These are phyloP conservation scores for Fusarium sp. DNA, from an alignment of 2,329 filamentous ascomycete species.

Conservation along the genomic window DNA sequence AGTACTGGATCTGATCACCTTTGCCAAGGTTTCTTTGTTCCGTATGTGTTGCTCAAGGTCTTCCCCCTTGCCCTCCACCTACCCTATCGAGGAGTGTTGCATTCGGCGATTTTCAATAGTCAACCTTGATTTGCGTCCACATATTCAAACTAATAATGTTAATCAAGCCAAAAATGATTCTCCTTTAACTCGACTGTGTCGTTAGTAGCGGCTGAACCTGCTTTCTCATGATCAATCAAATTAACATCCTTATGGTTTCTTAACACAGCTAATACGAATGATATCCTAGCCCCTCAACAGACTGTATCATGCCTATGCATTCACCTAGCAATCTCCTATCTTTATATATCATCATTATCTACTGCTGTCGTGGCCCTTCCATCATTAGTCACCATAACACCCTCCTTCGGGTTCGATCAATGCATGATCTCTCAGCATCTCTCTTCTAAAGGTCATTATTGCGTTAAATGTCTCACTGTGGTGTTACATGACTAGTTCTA, in stretches of 20 bases:
- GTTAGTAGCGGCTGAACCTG: not conserved
- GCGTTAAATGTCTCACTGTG: not conserved
- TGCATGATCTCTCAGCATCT: not conserved
- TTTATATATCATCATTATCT: not conserved
- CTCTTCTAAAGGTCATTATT: not conserved
- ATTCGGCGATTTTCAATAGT: not conserved
- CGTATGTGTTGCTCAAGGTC: not conserved
- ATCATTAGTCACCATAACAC: not conserved
- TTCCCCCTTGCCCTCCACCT: not conserved
- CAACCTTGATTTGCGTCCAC: not conserved
- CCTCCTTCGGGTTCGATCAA: not conserved
- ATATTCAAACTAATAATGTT: not conserved
- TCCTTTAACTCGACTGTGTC: not conserved
- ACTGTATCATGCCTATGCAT: not conserved
- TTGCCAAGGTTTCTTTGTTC: not conserved
- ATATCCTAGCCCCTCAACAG: not conserved
- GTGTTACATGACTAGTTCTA: not conserved
- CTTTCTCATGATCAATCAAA: not conserved
- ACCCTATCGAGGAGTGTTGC: not conserved
- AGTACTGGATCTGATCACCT: fast-evolving
- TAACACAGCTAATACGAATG: not conserved
- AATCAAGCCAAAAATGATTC: not conserved
- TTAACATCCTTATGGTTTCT: not conserved
- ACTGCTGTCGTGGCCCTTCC: not conserved
- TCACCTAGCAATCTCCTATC: too few relatives aligned